A percentile compares a stretch with the other conserved stretches of the same genome.
Conservation (phyloP, 2,329 filamentous ascomycete species). For the Xylariaceae sp. region DNA sequence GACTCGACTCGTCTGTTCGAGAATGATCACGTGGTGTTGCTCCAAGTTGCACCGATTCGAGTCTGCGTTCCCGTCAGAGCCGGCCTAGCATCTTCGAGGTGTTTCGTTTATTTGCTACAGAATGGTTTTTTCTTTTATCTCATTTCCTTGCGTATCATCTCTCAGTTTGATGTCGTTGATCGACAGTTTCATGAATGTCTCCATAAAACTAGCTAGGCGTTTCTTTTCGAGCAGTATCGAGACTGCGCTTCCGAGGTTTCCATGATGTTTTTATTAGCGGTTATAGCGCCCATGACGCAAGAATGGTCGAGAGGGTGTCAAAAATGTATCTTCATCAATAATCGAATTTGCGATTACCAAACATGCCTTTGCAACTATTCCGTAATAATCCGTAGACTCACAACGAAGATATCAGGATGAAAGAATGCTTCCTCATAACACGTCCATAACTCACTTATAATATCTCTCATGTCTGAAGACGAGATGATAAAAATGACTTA, state of each 20-base stretch:
- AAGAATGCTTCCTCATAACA: too few species aligned
- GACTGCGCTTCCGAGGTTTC: background rate
- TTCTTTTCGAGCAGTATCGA: background rate
- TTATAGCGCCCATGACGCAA: too few species aligned
- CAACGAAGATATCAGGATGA: too few species aligned
- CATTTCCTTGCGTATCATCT: background rate
- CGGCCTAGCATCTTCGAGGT: background rate
- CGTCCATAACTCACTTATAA: too few species aligned
- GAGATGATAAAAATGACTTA: too few species aligned
- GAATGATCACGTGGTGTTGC: background rate
- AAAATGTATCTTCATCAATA: too few species aligned
- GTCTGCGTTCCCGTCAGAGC: background rate
- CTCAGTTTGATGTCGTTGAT: background rate
- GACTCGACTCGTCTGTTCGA: background rate
- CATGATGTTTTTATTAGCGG: background rate
- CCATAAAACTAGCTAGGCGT: background rate
- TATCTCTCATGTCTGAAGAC: too few species aligned
- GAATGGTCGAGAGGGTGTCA: too few species aligned
- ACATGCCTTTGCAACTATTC: too few species aligned
- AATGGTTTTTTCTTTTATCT: background rate
- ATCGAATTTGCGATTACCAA: too few species aligned
- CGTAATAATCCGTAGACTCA: too few species aligned
- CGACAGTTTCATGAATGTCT: background rate
- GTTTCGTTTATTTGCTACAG: background rate
- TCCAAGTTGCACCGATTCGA: background rate